These are phyloP conservation scores for Medicago ruthenica DNA, from an alignment of 306 rosid species.

Conservation along the genomic window DNA sequence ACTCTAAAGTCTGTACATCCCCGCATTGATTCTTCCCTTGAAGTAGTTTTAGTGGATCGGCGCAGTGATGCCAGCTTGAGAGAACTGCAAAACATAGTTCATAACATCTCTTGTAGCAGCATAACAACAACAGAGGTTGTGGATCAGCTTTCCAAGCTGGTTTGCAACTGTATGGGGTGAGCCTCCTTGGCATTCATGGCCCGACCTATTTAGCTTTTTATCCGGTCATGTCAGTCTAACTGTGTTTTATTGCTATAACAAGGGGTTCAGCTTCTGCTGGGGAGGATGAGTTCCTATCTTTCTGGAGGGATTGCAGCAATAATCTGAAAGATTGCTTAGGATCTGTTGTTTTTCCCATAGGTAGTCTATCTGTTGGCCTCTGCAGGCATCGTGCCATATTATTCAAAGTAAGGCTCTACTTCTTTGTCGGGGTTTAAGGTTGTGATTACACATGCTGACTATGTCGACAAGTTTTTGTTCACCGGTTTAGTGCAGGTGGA, in stretches of 20 bases:
- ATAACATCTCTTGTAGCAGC: constrained; percentile 70
- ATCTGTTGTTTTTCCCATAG: constrained; percentile 93
- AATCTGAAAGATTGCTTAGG: constrained; percentile 85
- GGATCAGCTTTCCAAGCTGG: constrained; percentile 91
- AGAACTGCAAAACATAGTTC: constrained; percentile 79
- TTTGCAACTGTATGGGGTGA: constrained; percentile 92
- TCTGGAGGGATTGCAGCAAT: constrained; percentile 83
- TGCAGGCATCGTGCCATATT: constrained; percentile 96
- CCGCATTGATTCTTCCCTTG: constrained; percentile 67
- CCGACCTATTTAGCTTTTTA: constrained; percentile 39
- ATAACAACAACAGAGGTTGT: constrained; percentile 82
- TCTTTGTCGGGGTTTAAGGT: constrained; percentile 25
- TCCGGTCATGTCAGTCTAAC: constrained; percentile 49
- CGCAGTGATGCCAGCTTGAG: constrained; percentile 79
- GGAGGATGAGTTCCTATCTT: constrained; percentile 70
- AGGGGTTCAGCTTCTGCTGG: constrained; percentile 91
- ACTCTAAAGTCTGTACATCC: constrained; percentile 76
- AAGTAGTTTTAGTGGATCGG: constrained; percentile 83
- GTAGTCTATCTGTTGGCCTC: constrained; percentile 90
- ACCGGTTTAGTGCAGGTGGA: constrained; percentile 17
- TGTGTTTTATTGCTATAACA: constrained; percentile 57
- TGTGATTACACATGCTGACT: constrained; percentile 35
- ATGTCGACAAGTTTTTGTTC: constrained; percentile 31
- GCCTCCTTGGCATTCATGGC: constrained; percentile 49
- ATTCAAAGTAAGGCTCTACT: constrained; percentile 80